Evolutionary conservation across 1,139 yeast genomes (phyloP), one percentile per base, ranked within the genome.

Genomic region (Candida dubliniensis): DNA sequence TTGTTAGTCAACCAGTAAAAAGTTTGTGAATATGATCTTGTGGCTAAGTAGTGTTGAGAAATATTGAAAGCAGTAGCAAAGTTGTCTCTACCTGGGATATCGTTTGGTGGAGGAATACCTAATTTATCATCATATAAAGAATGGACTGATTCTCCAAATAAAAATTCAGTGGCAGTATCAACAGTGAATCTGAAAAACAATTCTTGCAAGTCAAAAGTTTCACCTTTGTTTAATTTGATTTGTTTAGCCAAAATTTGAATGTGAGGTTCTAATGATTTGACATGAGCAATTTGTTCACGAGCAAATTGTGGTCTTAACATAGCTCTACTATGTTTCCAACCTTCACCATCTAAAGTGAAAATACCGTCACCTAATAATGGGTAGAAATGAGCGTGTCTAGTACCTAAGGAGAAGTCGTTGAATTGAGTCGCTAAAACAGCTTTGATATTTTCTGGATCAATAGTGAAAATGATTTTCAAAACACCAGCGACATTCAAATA

Each of bases 161-260:
- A 65, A 53, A 79, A 78, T 58, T 80, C 83, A 18, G 83, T 74
- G 8, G 84, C 79, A 26, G 81, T 73, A 56, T 80, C 86, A 48
- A 80, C 67, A 8, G 85, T 80, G 44, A 80, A 63, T 47, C 60
- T 61, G 61, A 63, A 71, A 46, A 71, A 67, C 38, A 67, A 59
- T 33, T 67, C 69, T 49, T 71, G 76, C 18, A 72, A 45, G 49
- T 73, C 69, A 48, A 73, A 55, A 8, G 56, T 51, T 26, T 52
- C 45, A 13, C 65, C 67, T 2, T 57, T 47, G 38, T 49, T 43
- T 14, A 49, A 46, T 31, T 52, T 47, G 38, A 76, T 55, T 34
- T 63, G 67, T 35, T 61, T 57, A 25, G 68, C 62, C 44, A 78
- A 58, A 5, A 57, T 57, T 52, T 71, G 71, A 25, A 76, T 54